Evolutionary conservation across 306 rosid species (phyloP), one percentile per base, ranked within the genome.

Genomic region (Vigna reflexopilosa): DNA sequence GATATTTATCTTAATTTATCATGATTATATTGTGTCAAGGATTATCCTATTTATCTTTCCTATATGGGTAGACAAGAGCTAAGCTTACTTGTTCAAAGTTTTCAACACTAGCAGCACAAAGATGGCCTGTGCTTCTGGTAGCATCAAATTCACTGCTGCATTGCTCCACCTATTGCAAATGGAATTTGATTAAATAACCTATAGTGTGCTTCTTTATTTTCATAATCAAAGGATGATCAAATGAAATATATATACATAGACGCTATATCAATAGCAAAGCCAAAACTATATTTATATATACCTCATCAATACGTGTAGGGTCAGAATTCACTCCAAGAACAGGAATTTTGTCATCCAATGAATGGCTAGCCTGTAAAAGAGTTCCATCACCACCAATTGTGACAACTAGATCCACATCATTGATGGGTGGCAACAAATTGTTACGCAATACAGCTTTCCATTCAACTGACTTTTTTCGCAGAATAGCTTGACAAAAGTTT

Each of bases 341-440:
- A 11, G 98, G 97, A 85, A 91, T 76, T 6, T 84, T 82, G 72
- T 91, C 90, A 69, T 95, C 93, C 78, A 91, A 80, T 71, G 86
- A 91, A 92, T 95, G 93, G 82, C 97, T 91, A 40, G 96, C 96
- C 75, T 88, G 97, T 73, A 95, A 77, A 75, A 95, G 90, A 44
- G 98, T 91, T 70, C 98, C 98, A 85, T 91, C 98, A 34, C 98
- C 98, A 54, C 98, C 98, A 79, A 95, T 75, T 36, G 98, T 84
- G 47, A 92, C 85, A 75, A 95, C 93, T 76, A 95, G 77, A 77
- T 95, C 98, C 61, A 95, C 91, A 63, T 91, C 83, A 59, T 49
- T 84, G 82, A 95, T 91, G 62, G 91, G 91, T 81, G 82, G 79
- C 10, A 87, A 81, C 70, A 91, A 79, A 77, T 84, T 62, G 34